A percentile compares a stretch with the other conserved stretches of the same genome.
These are phyloP conservation scores for Eucalyptus coolabah DNA, from an alignment of 345 rosid species.

Conservation along the genomic window DNA sequence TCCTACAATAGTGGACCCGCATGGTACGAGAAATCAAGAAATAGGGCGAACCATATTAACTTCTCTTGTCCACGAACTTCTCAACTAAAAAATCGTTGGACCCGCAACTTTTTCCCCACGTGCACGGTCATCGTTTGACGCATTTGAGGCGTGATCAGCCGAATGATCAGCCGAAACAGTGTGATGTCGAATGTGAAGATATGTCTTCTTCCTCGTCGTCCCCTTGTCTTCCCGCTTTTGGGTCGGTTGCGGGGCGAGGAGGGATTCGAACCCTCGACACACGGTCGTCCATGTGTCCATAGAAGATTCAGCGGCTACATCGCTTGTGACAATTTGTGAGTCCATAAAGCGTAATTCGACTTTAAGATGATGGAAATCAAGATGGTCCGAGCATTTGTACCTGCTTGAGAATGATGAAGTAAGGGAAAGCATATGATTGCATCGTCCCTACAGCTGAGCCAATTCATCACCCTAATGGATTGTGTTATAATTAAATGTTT, in stretches of 20 bases:
- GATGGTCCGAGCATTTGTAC: background rate
- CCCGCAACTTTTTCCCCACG: background rate
- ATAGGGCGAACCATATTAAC: background rate
- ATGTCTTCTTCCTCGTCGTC: background rate
- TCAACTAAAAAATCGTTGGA: background rate
- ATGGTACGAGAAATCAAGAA: background rate
- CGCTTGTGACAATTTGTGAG: background rate
- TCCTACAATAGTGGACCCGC: background rate
- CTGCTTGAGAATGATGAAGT: background rate
- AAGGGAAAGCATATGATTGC: background rate
- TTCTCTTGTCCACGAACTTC: background rate
- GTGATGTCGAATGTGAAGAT: background rate
- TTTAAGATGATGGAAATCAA: background rate
- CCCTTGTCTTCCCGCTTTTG: background rate
- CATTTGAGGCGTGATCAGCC: background rate
- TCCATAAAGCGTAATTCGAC: background rate
- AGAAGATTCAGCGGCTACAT: background rate
- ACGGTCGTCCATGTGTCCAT: background rate
- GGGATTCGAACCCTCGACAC: background rate
- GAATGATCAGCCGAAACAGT: background rate
- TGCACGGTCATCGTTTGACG: background rate
- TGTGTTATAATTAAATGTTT: background rate
- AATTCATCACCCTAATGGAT: background rate
- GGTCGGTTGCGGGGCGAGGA: background rate
- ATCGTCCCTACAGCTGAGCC: background rate